These are phyloP conservation scores for Blastobotrys persicus DNA, from an alignment of 1,139 yeast genomes.

Conservation along the genomic window DNA sequence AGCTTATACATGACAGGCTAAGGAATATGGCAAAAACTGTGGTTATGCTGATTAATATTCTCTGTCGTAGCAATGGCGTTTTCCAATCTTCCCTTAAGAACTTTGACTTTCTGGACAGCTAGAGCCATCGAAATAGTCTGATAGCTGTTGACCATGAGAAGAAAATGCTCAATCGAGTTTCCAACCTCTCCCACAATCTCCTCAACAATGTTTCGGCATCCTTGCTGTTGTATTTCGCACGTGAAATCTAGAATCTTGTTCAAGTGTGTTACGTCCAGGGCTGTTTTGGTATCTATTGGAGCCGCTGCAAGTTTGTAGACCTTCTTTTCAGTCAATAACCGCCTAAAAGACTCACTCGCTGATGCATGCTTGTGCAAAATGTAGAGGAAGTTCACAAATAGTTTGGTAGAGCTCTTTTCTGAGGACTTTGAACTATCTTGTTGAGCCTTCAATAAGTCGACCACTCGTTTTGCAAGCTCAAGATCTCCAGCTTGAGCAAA, in stretches of 20 bases:
- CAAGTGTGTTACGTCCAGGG: constrained; percentile 9
- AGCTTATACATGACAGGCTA: not conserved
- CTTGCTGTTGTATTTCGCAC: not conserved
- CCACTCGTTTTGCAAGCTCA: constrained; percentile 12
- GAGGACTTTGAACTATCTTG: not conserved
- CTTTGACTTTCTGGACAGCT: constrained; percentile 13
- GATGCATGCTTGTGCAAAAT: constrained; percentile 4
- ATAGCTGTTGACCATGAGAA: constrained; percentile 5
- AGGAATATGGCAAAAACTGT: not conserved
- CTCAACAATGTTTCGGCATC: not conserved
- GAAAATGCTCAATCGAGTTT: constrained; percentile 2
- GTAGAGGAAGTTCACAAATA: constrained; percentile 11
- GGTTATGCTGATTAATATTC: not conserved
- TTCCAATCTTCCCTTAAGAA: constrained; percentile 2
- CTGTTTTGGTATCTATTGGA: constrained; percentile 9
- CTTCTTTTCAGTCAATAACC: not conserved
- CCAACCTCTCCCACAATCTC: not conserved
- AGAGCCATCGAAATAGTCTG: constrained; percentile 16
- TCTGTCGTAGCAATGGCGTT: not conserved
- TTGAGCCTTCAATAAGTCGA: not conserved
- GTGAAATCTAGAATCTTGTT: constrained; percentile 11
- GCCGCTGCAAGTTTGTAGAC: constrained; percentile 6
- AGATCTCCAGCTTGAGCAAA: constrained; percentile 14
- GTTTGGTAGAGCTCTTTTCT: not conserved
- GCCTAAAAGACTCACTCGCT: not conserved